phyloP scores from a whole-genome alignment of 148 eudicot species.

The Salicornia ramosissima region DNA sequence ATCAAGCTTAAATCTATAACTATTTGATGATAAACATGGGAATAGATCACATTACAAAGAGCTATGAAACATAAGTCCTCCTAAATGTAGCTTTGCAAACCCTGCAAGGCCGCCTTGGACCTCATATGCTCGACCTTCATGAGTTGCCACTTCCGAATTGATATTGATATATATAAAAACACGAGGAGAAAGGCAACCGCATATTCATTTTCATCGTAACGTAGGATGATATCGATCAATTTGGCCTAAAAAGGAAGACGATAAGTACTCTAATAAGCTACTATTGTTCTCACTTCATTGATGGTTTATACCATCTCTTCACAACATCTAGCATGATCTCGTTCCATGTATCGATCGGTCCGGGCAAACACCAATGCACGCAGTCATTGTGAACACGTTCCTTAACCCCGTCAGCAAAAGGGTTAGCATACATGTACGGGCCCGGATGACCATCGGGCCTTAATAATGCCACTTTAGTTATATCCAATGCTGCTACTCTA shows the following conservation, averaged over 20 bases:
- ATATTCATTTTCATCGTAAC: neutral
- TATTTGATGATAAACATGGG: neutral
- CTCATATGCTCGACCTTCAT: neutral
- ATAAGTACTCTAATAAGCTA: neutral
- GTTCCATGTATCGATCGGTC: conserved; percentile 88
- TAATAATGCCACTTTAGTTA: conserved; percentile 57
- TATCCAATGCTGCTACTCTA: conserved; percentile 59
- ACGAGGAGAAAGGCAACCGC: neutral
- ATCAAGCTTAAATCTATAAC: conserved; percentile 5
- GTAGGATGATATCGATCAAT: neutral
- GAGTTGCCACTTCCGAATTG: neutral
- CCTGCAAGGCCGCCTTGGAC: neutral
- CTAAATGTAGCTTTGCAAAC: neutral
- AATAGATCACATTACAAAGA: conserved; percentile 3
- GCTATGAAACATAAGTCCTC: neutral
- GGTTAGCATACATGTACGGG: conserved; percentile 65
- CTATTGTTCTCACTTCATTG: conserved; percentile 13
- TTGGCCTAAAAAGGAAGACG: neutral
- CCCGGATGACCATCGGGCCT: conserved; percentile 98
- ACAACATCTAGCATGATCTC: conserved; percentile 69
- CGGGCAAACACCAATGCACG: conserved; percentile 93
- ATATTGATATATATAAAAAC: neutral
- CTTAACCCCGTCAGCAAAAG: conserved; percentile 66
- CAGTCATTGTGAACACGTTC: conserved; percentile 82
- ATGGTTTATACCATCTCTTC: conserved; percentile 43